Evolutionary conservation across 1,284 basidiomycete genomes (phyloP).

Genomic region (Cryptococcus jaspeensis): DNA sequence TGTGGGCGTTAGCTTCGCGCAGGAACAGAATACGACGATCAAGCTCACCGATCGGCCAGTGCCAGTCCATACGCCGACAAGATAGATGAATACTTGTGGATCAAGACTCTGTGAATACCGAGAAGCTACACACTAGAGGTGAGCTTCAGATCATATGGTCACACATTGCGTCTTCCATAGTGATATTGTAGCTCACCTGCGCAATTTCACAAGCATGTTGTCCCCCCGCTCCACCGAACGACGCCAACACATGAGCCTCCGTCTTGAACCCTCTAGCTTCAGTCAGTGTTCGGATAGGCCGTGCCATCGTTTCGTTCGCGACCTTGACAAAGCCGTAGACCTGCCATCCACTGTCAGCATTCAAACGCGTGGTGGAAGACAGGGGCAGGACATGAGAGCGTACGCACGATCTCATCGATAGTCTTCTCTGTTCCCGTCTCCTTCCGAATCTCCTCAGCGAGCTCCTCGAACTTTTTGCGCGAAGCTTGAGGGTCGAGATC

Average conservation of each 20-base stretch:
- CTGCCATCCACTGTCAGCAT: constrained; percentile 2
- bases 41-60: constrained; percentile 71
- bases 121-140: constrained; percentile 46
- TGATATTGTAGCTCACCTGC: constrained; percentile 22
- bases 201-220: constrained; percentile 89
- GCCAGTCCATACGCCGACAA: constrained; percentile 87
- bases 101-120: constrained; percentile 77
- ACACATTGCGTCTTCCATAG: not conserved
- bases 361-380: not conserved
- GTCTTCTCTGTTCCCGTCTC: constrained; percentile 61
- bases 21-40: not conserved
- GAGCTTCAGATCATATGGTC: not conserved
- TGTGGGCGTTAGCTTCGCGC: not conserved
- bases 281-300: constrained; percentile 87
- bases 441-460: constrained; percentile 67
- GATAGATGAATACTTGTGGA: constrained; percentile 82
- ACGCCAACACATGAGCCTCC: constrained; percentile 77
- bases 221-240: constrained; percentile 88
- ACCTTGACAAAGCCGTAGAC: constrained; percentile 71
- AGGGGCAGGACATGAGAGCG: not conserved
- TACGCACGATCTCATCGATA: constrained; percentile 78
- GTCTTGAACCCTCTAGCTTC: constrained; percentile 86
- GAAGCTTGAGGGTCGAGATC: constrained; percentile 73
- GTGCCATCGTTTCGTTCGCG: constrained; percentile 90
- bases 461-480: constrained; percentile 61